Base-by-base conservation (phyloP, 2,329 filamentous ascomycete genomes). In the Claviceps arundinis region DNA sequence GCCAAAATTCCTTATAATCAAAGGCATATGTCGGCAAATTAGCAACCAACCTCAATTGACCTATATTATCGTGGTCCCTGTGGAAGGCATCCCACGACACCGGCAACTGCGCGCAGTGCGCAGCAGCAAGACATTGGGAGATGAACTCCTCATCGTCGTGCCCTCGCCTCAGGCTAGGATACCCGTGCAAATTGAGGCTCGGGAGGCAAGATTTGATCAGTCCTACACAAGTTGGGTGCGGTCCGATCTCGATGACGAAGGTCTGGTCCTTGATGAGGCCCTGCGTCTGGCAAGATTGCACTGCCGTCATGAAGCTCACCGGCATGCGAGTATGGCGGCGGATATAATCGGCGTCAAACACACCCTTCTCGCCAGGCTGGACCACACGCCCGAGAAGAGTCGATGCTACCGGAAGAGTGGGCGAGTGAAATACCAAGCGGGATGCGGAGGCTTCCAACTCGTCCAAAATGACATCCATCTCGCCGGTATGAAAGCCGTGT, bases 221-320 rank as follows among this genome's bases (percentile, higher is more conserved):
- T 24, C 72, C 72, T 8, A 72, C 70, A 65, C 78, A 83, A 9
- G 85, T 74, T 0, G 82, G 81, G 56, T 86, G 80, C 3, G 84
- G 81, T 1, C 85, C 84, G 53, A 87, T 70, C 59, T 89, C 85
- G 47, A 88, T 62, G 75, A 79, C 87, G 6, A 77, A 67, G 5
- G 78, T 81, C 58, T 74, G 73, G 34, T 77, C 74, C 50, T 78
- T 71, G 37, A 83, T 72, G 5, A 73, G 60, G 47, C 71, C 71
- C 6, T 37, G 26, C 16, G 37, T n/a, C 14, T 26, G n/a, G 17
- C 26, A 26, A n/a, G 40, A 24, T 40, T 51, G 42, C 4, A 57
- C 59, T 41, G 37, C 16, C 71, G 64, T 51, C 62, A 70, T 68
- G n/a, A 54, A 46, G 11, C 45, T 45, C 41, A 52, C 50, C 1